Evolutionary conservation across 805 yeast species (phyloP).

Genomic region (Tetrapisispora pingtungensis): DNA sequence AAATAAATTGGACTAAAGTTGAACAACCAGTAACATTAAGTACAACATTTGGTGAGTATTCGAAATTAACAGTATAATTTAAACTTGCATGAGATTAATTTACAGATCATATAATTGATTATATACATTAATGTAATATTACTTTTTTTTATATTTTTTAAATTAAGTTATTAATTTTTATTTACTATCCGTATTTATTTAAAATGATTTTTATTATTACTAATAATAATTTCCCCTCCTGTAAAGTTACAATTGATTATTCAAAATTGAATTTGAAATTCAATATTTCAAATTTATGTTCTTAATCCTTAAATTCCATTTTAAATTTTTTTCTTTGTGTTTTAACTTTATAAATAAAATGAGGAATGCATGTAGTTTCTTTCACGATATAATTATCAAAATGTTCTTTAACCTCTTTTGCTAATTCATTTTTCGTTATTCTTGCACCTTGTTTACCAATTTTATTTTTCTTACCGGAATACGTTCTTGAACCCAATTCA

Average conservation of each 20-base stretch:
- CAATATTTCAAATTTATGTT: no score
- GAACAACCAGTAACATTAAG: conserved; percentile 4
- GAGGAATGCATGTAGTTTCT: conserved; percentile 81
- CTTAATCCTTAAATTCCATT: conserved; percentile 27
- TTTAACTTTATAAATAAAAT: conserved; percentile 75
- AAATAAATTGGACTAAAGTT: neutral
- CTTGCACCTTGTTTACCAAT: conserved; percentile 28
- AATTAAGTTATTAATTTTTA: no score
- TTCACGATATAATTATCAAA: conserved; percentile 49
- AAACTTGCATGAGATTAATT: neutral
- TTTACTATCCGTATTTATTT: no score
- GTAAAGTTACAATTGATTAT: no score
- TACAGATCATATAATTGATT: no score
- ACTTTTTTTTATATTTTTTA: no score
- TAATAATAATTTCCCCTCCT: no score
- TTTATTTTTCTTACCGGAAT: conserved; percentile 21
- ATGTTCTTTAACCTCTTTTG: conserved; percentile 55
- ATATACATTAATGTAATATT: no score
- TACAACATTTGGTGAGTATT: conserved; percentile 9
- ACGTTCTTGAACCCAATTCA: conserved; percentile 64
- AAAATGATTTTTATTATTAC: no score
- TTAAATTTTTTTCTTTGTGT: conserved; percentile 47
- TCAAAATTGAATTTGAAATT: no score
- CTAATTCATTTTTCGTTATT: conserved; percentile 50
- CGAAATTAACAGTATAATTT: neutral